Percentiles rank a stretch among this genome's conserved stretches.
phyloP scores from a whole-genome alignment of 2,329 filamentous ascomycete genomes.

The Scopulariopsis brevicaulis region DNA sequence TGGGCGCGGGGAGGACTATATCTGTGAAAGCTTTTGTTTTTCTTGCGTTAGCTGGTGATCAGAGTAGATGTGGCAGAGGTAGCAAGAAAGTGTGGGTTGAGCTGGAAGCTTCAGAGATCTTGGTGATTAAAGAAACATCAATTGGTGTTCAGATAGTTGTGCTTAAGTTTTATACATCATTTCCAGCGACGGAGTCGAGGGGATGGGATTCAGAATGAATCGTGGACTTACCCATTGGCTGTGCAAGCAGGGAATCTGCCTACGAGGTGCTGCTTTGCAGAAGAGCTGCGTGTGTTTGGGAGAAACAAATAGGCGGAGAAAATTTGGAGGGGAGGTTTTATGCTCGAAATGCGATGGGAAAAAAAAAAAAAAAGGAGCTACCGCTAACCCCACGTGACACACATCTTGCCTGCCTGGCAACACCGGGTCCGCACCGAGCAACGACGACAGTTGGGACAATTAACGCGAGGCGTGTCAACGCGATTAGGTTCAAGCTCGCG shows the following conservation, averaged over 20 bases:
- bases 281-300: too few species aligned
- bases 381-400: too few species aligned
- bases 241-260: neutral
- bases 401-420: too few species aligned
- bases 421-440: too few species aligned
- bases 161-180: conserved; percentile 39
- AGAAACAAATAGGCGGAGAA: too few species aligned
- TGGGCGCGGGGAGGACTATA: neutral
- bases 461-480: too few species aligned
- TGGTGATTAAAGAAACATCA: conserved; percentile 56
- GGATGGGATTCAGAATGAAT: neutral
- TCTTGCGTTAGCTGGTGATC: neutral
- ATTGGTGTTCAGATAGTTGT: conserved; percentile 45
- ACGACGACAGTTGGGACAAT: too few species aligned
- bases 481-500: too few species aligned
- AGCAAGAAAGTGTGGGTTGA: conserved; percentile 12
- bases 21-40: neutral
- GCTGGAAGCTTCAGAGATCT: conserved; percentile 50
- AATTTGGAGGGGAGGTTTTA: too few species aligned
- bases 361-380: too few species aligned
- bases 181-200: conserved; percentile 9
- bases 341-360: too few species aligned
- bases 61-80: neutral
- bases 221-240: neutral
- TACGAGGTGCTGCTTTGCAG: neutral